phyloP scores from a whole-genome alignment of 345 rosid genomes.

The Populus pruinosa region DNA sequence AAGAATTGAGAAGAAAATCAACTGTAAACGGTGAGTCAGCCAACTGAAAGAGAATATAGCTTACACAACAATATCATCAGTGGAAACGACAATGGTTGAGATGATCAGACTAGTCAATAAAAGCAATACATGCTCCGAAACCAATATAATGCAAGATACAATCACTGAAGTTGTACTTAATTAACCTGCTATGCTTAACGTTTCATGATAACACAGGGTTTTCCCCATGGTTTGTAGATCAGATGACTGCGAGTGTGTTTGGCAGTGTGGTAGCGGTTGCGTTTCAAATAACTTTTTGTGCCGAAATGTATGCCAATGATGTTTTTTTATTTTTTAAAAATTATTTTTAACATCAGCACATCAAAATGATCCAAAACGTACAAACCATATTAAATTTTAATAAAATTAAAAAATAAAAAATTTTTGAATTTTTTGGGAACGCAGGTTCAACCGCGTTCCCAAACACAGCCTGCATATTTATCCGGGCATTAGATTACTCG shows the following conservation, averaged over 20 bases:
- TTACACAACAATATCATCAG: background rate
- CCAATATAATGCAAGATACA: background rate
- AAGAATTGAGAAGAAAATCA: conserved; percentile 14
- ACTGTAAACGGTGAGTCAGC: background rate
- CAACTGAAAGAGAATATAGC: background rate
- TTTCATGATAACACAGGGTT: background rate
- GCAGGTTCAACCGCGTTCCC: too few species aligned
- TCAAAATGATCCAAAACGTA: too few species aligned
- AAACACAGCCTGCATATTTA: too few species aligned
- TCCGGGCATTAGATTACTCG: background rate
- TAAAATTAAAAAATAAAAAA: too few species aligned
- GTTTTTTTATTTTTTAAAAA: too few species aligned
- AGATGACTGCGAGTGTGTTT: too few species aligned
- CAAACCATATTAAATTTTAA: too few species aligned
- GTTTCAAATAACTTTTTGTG: too few species aligned
- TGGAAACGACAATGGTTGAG: background rate
- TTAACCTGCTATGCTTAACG: background rate
- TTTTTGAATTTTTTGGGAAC: too few species aligned
- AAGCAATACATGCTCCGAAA: background rate
- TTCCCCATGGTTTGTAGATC: background rate
- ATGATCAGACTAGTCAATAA: background rate
- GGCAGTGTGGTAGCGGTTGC: too few species aligned
- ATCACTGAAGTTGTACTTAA: background rate
- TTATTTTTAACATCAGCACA: too few species aligned
- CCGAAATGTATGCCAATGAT: too few species aligned